Conservation (phyloP, 108 stramenopile genomes). For the Aurantiochytrium sp. region DNA sequence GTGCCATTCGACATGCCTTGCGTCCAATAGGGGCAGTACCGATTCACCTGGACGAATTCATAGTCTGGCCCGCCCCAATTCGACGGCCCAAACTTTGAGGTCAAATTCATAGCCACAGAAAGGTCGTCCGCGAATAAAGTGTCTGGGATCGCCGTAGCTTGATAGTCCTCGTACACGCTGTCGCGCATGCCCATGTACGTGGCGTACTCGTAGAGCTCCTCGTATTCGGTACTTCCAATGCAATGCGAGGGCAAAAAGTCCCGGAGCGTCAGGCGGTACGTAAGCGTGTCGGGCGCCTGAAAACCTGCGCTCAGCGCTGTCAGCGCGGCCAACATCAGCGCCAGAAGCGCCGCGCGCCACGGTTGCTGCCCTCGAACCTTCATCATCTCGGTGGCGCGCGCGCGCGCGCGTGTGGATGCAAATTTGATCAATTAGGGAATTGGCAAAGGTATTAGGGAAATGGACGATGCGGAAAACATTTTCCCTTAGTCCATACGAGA, state of each 20-base stretch:
- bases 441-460: too few species aligned
- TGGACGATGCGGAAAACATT: too few species aligned
- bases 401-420: too few species aligned
- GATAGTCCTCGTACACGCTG: not conserved
- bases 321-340: too few species aligned
- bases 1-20: not conserved
- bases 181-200: not conserved
- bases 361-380: too few species aligned
- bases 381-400: too few species aligned
- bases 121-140: not conserved
- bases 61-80: not conserved
- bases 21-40: not conserved
- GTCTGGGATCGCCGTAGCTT: not conserved
- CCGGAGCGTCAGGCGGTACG: not conserved
- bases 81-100: not conserved
- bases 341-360: too few species aligned
- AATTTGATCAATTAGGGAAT: too few species aligned
- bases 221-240: not conserved
- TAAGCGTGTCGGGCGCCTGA: not conserved
- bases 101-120: not conserved
- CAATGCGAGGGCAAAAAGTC: conserved; percentile 14
- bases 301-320: too few species aligned
- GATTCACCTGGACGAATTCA: not conserved
- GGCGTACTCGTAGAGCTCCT: not conserved
- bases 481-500: too few species aligned